A percentile compares a stretch with the other conserved stretches of the same genome.
phyloP scores from a whole-genome alignment of 495 filamentous ascomycete genomes.

The Parathielavia appendiculata region DNA sequence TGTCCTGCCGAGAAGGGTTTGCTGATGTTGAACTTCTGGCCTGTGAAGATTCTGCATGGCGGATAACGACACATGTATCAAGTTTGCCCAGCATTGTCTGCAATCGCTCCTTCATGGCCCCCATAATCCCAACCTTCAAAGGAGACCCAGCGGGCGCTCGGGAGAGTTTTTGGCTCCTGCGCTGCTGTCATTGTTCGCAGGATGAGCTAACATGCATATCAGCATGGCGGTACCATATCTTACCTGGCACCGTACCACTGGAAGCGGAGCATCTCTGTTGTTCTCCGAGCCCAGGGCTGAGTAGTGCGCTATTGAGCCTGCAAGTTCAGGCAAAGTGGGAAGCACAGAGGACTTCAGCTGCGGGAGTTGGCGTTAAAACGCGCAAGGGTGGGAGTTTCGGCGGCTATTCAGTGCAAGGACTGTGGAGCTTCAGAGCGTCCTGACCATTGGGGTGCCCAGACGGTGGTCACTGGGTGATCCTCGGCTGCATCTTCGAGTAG shows the following conservation, averaged over 20 bases:
- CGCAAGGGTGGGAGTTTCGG: slow-evolving; percentile 11
- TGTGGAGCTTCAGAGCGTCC: background rate
- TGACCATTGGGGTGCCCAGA: background rate
- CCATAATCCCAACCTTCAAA: slow-evolving; percentile 29
- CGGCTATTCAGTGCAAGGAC: slow-evolving; percentile 18
- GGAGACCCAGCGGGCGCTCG: slow-evolving; percentile 23
- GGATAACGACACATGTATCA: slow-evolving; percentile 22
- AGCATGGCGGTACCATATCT: no score
- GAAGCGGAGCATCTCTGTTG: no score
- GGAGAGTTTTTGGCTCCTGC: background rate
- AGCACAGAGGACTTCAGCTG: background rate
- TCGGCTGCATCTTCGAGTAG: slow-evolving; percentile 1
- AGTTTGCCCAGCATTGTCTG: slow-evolving; percentile 22
- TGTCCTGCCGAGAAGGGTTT: slow-evolving; percentile 33
- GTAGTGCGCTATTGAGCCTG: no score
- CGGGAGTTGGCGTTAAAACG: slow-evolving; percentile 1
- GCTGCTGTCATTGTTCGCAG: no score
- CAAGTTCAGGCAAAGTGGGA: background rate
- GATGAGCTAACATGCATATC: no score
- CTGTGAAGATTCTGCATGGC: slow-evolving; percentile 21
- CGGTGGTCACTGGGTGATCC: background rate
- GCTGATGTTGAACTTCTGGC: slow-evolving; percentile 22
- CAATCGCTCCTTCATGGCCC: slow-evolving; percentile 28
- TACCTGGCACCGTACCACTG: no score
- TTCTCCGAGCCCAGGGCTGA: no score